These are phyloP conservation scores for Astraeus odoratus DNA, from an alignment of 768 basidiomycete genomes.

Conservation along the genomic window DNA sequence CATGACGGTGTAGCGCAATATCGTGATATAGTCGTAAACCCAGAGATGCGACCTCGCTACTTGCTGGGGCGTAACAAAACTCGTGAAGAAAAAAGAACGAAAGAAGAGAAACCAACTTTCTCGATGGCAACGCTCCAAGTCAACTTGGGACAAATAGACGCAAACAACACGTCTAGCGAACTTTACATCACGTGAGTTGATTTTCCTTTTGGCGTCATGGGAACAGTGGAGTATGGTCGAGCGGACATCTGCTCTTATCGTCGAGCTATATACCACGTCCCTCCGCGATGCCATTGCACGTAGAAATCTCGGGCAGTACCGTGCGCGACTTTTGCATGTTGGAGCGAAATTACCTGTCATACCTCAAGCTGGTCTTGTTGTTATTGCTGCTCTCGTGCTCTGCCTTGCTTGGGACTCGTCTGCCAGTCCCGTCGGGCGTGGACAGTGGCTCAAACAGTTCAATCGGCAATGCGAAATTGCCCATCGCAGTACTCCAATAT, in stretches of 20 bases:
- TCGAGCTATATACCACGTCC: not conserved
- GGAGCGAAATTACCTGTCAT: constrained; percentile 66
- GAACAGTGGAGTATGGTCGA: not conserved
- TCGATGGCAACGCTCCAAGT: constrained; percentile 4
- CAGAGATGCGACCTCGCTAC: constrained; percentile 10
- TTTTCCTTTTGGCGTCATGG: not conserved
- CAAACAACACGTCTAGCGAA: constrained; percentile 29
- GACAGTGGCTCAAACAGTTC: constrained; percentile 16
- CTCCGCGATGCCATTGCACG: constrained; percentile 16
- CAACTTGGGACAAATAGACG: constrained; percentile 39
- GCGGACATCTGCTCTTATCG: not conserved
- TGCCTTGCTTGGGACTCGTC: constrained; percentile 51
- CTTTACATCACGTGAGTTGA: constrained; percentile 13
- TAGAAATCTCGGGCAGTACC: constrained; percentile 48
- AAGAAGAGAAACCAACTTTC: not conserved
- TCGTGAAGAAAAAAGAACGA: constrained; percentile 10
- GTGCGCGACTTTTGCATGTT: constrained; percentile 79
- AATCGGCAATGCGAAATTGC: constrained; percentile 29
- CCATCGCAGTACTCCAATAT: constrained; percentile 49
- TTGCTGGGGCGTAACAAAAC: constrained; percentile 17
- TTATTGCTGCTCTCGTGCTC: constrained; percentile 60
- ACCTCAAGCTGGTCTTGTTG: constrained; percentile 59
- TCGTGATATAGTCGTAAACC: constrained; percentile 24
- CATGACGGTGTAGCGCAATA: constrained; percentile 38
- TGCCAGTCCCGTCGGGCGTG: constrained; percentile 34